Conservation (phyloP, 352 stramenopile species). For the Phytophthora citrophthora region DNA sequence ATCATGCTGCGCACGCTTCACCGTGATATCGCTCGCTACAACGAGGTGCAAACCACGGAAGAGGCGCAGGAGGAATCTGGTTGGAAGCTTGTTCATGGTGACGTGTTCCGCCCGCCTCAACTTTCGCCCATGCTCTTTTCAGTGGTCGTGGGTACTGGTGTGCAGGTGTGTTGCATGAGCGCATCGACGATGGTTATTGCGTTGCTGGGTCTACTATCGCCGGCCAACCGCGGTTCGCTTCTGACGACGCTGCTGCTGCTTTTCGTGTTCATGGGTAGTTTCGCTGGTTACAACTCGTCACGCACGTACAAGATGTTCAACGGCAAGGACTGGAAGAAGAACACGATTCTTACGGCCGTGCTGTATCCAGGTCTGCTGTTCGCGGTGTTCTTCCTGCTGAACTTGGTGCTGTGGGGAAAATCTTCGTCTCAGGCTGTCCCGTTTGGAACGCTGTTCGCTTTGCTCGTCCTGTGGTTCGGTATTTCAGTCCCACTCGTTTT, state of each 20-base stretch:
- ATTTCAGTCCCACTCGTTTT: conserved; percentile 99
- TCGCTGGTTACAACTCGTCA: conserved; percentile 96
- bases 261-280: conserved; percentile 98
- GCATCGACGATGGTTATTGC: conserved; percentile 95
- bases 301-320: conserved; percentile 99
- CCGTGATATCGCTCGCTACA: conserved; percentile 98
- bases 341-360: conserved; percentile 96
- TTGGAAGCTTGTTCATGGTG: conserved; percentile 97
- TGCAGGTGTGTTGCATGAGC: conserved; percentile 97
- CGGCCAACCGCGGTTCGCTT: conserved; percentile 96
- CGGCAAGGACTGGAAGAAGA: conserved; percentile 97
- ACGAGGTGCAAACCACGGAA: conserved; percentile 94
- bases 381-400: conserved; percentile 96
- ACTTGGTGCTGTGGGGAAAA: conserved; percentile 94
- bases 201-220: conserved; percentile 95
- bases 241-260: conserved; percentile 97
- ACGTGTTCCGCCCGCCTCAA: conserved; percentile 98
- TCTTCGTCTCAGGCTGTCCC: conserved; percentile 90
- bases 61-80: conserved; percentile 96
- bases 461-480: conserved; percentile 98
- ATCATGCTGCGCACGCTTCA: conserved; percentile 99
- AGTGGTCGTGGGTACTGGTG: conserved; percentile 95
- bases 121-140: conserved; percentile 95
- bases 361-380: conserved; percentile 95
- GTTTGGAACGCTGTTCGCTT: conserved; percentile 96